Evolutionary conservation across 768 basidiomycete genomes (phyloP).

Genomic region (Leccinum rimulosum): DNA sequence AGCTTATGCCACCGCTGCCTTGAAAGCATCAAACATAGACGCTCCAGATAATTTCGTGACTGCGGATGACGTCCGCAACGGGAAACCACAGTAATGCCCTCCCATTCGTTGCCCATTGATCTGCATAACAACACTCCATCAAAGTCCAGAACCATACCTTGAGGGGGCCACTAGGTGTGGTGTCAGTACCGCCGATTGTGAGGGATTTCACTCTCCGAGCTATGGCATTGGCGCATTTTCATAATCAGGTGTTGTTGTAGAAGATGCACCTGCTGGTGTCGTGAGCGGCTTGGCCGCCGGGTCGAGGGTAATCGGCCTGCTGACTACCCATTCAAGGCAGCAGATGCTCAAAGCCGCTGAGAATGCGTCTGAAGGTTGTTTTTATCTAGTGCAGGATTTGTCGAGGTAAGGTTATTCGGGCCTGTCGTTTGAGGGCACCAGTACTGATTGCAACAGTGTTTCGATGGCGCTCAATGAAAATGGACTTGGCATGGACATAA

Average conservation of each 20-base stretch:
- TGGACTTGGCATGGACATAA: slow-evolving; percentile 40
- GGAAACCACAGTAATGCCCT: slow-evolving; percentile 68
- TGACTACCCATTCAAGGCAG: slow-evolving; percentile 75
- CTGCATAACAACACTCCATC: slow-evolving; percentile 2
- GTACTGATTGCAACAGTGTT: slow-evolving; percentile 20
- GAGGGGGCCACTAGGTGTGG: slow-evolving; percentile 74
- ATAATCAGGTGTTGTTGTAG: slow-evolving; percentile 72
- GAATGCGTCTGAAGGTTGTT: slow-evolving; percentile 31
- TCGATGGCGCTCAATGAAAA: slow-evolving; percentile 30
- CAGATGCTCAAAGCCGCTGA: slow-evolving; percentile 63
- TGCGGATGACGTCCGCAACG: slow-evolving; percentile 78
- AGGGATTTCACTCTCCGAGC: slow-evolving; percentile 6
- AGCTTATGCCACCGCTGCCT: slow-evolving; percentile 69
- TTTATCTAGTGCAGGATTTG: slow-evolving; percentile 70
- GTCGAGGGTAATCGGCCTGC: slow-evolving; percentile 76
- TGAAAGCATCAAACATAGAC: slow-evolving; percentile 64
- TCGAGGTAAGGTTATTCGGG: slow-evolving; percentile 46
- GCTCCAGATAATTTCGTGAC: slow-evolving; percentile 72
- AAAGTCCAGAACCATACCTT: slow-evolving; percentile 86
- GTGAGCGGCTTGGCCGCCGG: slow-evolving; percentile 79
- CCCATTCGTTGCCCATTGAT: neutral
- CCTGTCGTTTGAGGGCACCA: neutral
- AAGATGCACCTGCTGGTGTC: slow-evolving; percentile 89
- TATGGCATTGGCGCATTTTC: slow-evolving; percentile 6
- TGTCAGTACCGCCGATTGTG: slow-evolving; percentile 44